Conservation (phyloP, 2,329 filamentous ascomycete genomes). For the Beauveria pseudobassiana region DNA sequence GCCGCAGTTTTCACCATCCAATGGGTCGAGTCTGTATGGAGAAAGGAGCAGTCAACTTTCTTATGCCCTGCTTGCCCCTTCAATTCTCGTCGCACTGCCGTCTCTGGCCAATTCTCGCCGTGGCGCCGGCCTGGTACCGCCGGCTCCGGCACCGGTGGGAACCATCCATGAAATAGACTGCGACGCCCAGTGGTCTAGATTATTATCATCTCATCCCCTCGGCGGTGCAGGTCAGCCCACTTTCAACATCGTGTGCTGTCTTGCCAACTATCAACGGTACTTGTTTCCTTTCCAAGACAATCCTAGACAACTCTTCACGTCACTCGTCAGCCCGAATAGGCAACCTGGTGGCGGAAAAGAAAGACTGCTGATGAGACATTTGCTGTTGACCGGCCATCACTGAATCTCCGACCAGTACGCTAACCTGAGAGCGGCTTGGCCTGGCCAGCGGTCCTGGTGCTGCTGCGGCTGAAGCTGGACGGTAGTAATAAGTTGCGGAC, state of each 20-base stretch:
- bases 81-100: not conserved
- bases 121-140: conserved; percentile 1
- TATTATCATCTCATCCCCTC: not conserved
- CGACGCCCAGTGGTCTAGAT: not conserved
- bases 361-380: too few species aligned
- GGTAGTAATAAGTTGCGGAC: not conserved
- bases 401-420: not conserved
- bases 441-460: not conserved
- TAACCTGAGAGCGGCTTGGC: not conserved
- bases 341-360: not conserved
- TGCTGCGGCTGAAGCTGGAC: not conserved
- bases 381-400: too few species aligned
- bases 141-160: conserved; percentile 7
- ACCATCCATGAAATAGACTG: not conserved
- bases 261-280: not conserved
- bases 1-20: not conserved
- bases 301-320: not conserved
- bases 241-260: not conserved
- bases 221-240: not conserved
- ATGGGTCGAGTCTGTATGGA: not conserved
- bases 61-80: not conserved
- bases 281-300: not conserved
- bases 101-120: not conserved
- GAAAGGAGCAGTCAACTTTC: too few species aligned
- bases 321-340: not conserved